Evolutionary conservation across 805 yeast species (phyloP).

Genomic region (Saturnispora gosingensis): DNA sequence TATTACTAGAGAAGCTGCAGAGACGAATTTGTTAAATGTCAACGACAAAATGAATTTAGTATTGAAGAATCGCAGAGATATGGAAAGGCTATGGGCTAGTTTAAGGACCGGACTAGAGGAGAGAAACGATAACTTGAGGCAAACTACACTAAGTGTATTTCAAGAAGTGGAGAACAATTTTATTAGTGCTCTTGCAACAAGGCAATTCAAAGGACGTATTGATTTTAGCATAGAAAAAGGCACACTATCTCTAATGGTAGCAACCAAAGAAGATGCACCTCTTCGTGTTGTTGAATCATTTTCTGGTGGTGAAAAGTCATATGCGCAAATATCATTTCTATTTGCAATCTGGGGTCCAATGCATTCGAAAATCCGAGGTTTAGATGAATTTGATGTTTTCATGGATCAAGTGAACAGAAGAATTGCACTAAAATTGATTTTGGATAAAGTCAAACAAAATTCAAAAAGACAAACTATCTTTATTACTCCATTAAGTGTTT

Average conservation of each 20-base stretch:
- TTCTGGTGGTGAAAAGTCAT: constrained; percentile 96
- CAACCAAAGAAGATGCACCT: constrained; percentile 49
- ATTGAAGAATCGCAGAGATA: constrained; percentile 29
- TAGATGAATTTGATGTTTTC: constrained; percentile 95
- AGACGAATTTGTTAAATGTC: constrained; percentile 35
- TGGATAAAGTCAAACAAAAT: constrained; percentile 54
- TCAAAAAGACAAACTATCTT: constrained; percentile 78
- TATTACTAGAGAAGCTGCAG: constrained; percentile 46
- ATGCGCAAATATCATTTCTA: constrained; percentile 79
- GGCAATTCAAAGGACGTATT: constrained; percentile 71
- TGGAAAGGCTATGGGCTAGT: constrained; percentile 24
- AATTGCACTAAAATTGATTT: constrained; percentile 64
- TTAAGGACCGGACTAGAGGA: constrained; percentile 31
- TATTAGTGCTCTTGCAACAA: constrained; percentile 45
- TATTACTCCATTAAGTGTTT: constrained; percentile 89
- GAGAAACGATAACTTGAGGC: constrained; percentile 34
- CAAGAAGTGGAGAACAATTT: constrained; percentile 46
- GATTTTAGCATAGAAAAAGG: constrained; percentile 48
- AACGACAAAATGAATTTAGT: constrained; percentile 37
- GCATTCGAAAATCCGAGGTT: constrained; percentile 78
- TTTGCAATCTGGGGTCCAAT: constrained; percentile 89
- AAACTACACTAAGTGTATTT: constrained; percentile 33
- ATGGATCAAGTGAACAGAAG: constrained; percentile 92
- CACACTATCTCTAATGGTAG: constrained; percentile 47
- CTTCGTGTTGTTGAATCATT: constrained; percentile 69